phyloP scores from a whole-genome alignment of 129 eudicot genomes.

The Flaveria bidentis region DNA sequence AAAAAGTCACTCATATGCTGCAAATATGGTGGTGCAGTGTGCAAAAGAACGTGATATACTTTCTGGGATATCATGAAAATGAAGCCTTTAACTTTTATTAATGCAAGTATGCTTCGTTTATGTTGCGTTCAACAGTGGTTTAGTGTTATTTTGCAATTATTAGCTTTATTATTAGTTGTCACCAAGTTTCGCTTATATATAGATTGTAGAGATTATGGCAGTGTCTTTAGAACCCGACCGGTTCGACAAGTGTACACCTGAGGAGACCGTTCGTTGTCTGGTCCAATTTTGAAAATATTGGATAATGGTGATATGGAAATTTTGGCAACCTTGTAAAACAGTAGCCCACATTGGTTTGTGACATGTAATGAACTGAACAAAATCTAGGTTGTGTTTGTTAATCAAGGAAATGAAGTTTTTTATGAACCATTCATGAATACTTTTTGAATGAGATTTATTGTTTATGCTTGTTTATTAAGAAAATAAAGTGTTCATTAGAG shows the following conservation, averaged over 20 bases:
- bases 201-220: conserved; percentile 2
- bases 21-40: not conserved
- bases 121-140: not conserved
- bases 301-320: too few relatives aligned
- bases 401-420: too few relatives aligned
- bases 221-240: too few relatives aligned
- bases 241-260: too few relatives aligned
- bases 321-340: not conserved
- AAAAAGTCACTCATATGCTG: not conserved
- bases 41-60: not conserved
- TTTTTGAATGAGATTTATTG: too few relatives aligned
- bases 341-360: not conserved
- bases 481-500: too few relatives aligned
- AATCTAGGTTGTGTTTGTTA: too few relatives aligned
- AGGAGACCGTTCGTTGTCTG: too few relatives aligned
- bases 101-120: conserved; percentile 6
- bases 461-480: too few relatives aligned
- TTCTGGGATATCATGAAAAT: not conserved
- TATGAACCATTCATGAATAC: too few relatives aligned
- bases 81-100: not conserved
- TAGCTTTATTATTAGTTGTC: not conserved
- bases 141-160: not conserved
- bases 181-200: not conserved
- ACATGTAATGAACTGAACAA: not conserved
- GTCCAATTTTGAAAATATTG: too few relatives aligned